Evolutionary conservation across 805 yeast species (phyloP), one percentile per base, ranked within the genome.

Genomic region (Metschnikowia reukaufii): DNA sequence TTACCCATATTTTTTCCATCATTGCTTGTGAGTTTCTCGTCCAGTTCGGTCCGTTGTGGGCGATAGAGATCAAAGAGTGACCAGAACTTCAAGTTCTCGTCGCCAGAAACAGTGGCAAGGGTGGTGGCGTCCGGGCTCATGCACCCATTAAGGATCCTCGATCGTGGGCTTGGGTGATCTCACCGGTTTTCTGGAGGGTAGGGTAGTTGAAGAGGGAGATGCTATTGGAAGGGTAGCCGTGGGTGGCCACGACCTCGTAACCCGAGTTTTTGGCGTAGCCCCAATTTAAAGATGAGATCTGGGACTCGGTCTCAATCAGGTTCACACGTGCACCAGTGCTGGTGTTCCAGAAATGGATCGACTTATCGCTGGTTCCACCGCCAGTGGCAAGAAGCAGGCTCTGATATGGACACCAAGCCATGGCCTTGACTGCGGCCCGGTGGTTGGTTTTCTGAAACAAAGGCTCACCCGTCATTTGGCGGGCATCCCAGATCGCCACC

Each of bases 11-110:
- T 54, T 44, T 54, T 53, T 16, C 56, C 54, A 39, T 51, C 52
- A 31, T 55, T 59, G 27, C 54, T 48, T 12, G 52, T 55, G 37
- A 57, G 47, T 27, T 54, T 59, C 41, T 50, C 54, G 18, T 50
- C 50, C 12, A 47, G 50, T 4, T 55, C 66, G 30, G 60, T 51
- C 31, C 59, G 54, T 21, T 56, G 50, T 12, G 58, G 47, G 52
- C 65, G 68, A 52, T 60, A 59, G 50, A 64, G 49, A 59, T 92
- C 97, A 66, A 90, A 92, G 18, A 94, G 75, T 55, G 88, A 85
- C 91, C 96, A 94, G 68, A 94, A 94, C 68, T 94, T 92, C 61
- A 94, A 76, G 67, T 90, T 92, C 64, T 94, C 99, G 66, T 94
- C 98, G 10, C 96, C 95, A 2, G 97, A 95, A 38, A 91, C 90